Evolutionary conservation across 306 rosid species (phyloP), one percentile per base, ranked within the genome.

Genomic region (Quercus engelmannii): DNA sequence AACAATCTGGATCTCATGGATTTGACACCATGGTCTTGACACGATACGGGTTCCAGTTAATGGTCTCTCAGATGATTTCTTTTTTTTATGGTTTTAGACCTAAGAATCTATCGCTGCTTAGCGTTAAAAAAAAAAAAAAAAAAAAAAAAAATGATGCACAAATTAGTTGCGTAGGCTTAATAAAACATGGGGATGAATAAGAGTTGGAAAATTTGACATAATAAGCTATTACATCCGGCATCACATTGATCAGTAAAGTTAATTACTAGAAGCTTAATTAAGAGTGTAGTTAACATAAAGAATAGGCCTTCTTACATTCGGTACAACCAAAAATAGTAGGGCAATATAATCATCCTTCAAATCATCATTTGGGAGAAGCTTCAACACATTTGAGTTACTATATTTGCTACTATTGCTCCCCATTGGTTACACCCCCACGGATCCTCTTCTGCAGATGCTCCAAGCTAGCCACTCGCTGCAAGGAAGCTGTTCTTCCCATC

Each of bases 361-460:
- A 82, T 58, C 56, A 74, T 67, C 41, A 46, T 33, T 15, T 35
- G 23, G 73, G 31, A 35, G 61, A 73, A 64, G 83, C 69, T 73
- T 81, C 71, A 23, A 78, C 41, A 10, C 33, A 69, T 64, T 57
- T 26, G 69, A 70, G 80, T 25, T 65, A 62, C 25, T 75, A 54
- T 49, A 30, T 56, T 74, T 68, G 58, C 55, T 69, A 35, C 87
- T 83, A 88, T 73, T 84, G 86, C 35, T 92, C 91, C 82, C 84
- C 87, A 67, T 79, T 87, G 77, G 89, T 85, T 5, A 57, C 71
- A 2, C 84, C 85, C 41, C 94, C 83, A 26, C 97, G 87, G 55
- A 95, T 93, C 84, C 96, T 90, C 86, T 90, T 93, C 88, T 95
- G 98, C 74, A 93, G 94, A 85, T 88, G 92, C 87, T 95, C 99